phyloP scores from a whole-genome alignment of 768 basidiomycete species.

The Termitomyces sp. region DNA sequence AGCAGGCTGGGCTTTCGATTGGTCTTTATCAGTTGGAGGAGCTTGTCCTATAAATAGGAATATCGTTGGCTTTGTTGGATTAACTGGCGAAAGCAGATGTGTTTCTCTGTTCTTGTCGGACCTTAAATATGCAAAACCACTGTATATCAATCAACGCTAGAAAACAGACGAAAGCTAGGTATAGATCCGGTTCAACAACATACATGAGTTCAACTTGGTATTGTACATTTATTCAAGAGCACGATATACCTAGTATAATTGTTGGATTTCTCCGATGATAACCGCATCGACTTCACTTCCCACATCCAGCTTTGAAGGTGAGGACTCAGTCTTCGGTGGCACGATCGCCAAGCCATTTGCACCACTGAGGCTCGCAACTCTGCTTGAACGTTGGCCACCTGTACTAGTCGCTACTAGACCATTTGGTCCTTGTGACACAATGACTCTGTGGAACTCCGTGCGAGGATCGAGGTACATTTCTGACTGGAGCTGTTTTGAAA shows the following conservation, averaged over 20 bases:
- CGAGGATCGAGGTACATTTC: slow-evolving; percentile 66
- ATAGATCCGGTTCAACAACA: not conserved
- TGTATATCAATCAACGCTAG: not conserved
- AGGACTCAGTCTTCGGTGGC: slow-evolving; percentile 34
- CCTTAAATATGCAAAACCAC: not conserved
- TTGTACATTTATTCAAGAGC: not conserved
- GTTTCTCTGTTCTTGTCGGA: not conserved
- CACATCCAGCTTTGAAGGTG: slow-evolving; percentile 32
- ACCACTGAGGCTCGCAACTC: slow-evolving; percentile 72
- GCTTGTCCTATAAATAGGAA: slow-evolving; percentile 33
- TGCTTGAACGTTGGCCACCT: slow-evolving; percentile 81
- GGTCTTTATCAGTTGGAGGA: slow-evolving; percentile 73
- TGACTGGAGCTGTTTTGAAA: slow-evolving; percentile 40
- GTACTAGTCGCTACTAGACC: slow-evolving; percentile 70
- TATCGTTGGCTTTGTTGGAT: not conserved
- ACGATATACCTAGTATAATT: not conserved
- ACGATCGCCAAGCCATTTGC: slow-evolving; percentile 77
- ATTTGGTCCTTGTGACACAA: slow-evolving; percentile 39
- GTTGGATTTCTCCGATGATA: slow-evolving; percentile 53
- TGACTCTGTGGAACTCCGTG: slow-evolving; percentile 79
- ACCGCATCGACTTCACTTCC: slow-evolving; percentile 59
- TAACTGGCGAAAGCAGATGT: not conserved
- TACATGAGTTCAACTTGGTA: not conserved
- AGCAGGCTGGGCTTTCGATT: slow-evolving; percentile 46
- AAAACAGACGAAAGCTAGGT: not conserved